phyloP scores from a whole-genome alignment of 768 basidiomycete genomes.

The Phylloporus rhodoxanthus region DNA sequence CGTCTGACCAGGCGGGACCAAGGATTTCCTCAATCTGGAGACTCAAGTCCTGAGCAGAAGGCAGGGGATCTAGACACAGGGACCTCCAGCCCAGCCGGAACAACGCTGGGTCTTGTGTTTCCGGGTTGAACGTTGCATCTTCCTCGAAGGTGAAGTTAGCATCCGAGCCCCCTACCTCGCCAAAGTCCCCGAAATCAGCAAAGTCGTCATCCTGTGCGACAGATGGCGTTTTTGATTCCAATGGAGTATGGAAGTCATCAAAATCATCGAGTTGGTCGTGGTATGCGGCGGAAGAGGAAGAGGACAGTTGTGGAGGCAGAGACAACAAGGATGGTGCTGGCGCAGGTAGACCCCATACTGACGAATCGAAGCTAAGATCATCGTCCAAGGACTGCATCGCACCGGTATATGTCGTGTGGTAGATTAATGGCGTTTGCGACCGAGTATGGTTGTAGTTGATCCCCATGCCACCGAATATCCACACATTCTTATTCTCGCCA shows the following conservation, averaged over 20 bases:
- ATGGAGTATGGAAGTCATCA: constrained; percentile 44
- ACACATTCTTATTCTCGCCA: constrained; percentile 58
- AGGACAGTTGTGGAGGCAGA: constrained; percentile 17
- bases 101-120: constrained; percentile 31
- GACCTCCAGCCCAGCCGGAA: constrained; percentile 52
- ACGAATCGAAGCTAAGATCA: constrained; percentile 64
- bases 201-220: constrained; percentile 63
- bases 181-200: constrained; percentile 86
- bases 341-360: constrained; percentile 62
- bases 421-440: background rate
- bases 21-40: constrained; percentile 62
- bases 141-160: constrained; percentile 36
- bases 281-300: constrained; percentile 24
- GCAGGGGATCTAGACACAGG: constrained; percentile 59
- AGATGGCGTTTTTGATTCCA: constrained; percentile 38
- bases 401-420: constrained; percentile 8
- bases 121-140: constrained; percentile 18
- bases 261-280: constrained; percentile 49
- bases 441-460: background rate
- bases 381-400: constrained; percentile 51
- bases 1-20: constrained; percentile 56
- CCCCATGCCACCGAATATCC: constrained; percentile 25
- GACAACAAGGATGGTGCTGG: constrained; percentile 28
- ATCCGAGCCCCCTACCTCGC: constrained; percentile 46
- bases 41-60: constrained; percentile 50